Evolutionary conservation across 2,329 filamentous ascomycete species (phyloP).

Genomic region (Ceratocystis eucalypticola): DNA sequence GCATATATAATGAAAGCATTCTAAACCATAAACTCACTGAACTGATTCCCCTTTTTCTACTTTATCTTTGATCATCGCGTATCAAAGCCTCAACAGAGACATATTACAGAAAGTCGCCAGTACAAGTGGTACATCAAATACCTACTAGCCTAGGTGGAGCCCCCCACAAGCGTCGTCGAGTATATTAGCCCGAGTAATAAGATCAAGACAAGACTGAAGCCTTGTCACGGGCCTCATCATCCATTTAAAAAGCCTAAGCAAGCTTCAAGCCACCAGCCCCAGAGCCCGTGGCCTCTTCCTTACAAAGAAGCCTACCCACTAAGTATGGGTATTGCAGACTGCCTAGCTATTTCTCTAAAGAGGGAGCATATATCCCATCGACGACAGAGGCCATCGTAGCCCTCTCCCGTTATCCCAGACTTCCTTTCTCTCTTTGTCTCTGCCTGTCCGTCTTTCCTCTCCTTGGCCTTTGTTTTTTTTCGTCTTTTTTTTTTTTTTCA

Average conservation of each 20-base stretch:
- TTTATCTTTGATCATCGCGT: too few relatives aligned
- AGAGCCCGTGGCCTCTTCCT: conserved; percentile 16
- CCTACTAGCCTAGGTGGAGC: neutral
- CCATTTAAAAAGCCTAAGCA: neutral
- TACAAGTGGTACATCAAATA: neutral
- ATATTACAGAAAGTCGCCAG: neutral
- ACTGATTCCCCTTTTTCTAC: too few relatives aligned
- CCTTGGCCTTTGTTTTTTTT: neutral
- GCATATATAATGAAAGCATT: neutral
- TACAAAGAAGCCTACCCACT: neutral
- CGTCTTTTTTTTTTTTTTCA: neutral
- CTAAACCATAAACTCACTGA: too few relatives aligned
- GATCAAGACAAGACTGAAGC: too few relatives aligned
- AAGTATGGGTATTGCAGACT: neutral
- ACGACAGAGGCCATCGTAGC: neutral
- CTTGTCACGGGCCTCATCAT: neutral
- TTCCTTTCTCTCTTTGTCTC: neutral
- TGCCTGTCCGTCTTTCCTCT: neutral
- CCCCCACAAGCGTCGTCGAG: neutral
- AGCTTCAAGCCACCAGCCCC: neutral
- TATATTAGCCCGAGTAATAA: neutral
- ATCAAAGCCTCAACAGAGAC: neutral
- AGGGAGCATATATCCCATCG: neutral
- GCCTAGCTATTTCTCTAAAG: neutral
- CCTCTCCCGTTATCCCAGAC: too few relatives aligned